Evolutionary conservation across 1,284 basidiomycete genomes (phyloP), one percentile per base, ranked within the genome.

Genomic region (Trametes hirsuta): DNA sequence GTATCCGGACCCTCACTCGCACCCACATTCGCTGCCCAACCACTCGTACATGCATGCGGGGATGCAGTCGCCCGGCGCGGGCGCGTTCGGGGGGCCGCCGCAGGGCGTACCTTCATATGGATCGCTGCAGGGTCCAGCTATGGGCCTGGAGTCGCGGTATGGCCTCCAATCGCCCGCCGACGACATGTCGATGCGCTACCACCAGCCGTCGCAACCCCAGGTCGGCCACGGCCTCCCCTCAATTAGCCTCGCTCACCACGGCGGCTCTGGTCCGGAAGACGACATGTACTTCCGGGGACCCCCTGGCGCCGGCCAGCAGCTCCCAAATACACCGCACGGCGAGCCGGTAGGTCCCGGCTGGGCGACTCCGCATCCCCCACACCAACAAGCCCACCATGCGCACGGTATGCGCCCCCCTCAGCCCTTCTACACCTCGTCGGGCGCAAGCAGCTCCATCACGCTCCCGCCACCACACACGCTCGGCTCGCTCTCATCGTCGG

Each of bases 71-170:
- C 9, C 47, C 56, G 30, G 58, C 34, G 4, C 56, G 52, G 18
- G 25, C 24, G 46, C 64, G 15, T 60, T 64, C 49, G 57, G 52
- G 25, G 48, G 58, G 40, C 50, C 49, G 25, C 56, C 56, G 25
- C 55, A 57, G 22, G 45, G 56, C 47, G 54, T 59, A 10, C 58
- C 67, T 45, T n/a, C 61, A 42, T 65, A 61, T 50, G 55, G 47
- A 10, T 50, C 59, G 24, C 42, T 66, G 41, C 65, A 61, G 36
- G 59, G 58, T 6, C 57, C 62, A 6, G 57, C 48, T 15, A 64
- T 63, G 55, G 65, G 59, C 46, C 48, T 62, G 42, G 67, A 65
- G 6, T 62, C 62, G 47, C 59, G 68, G 10, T 67, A 66, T 52
- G 55, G 59, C 15, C 59, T 66, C 1, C 50, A 60, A 4, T 64